These are phyloP conservation scores for Anacardium occidentale DNA, from an alignment of 345 rosid species.

Conservation along the genomic window DNA sequence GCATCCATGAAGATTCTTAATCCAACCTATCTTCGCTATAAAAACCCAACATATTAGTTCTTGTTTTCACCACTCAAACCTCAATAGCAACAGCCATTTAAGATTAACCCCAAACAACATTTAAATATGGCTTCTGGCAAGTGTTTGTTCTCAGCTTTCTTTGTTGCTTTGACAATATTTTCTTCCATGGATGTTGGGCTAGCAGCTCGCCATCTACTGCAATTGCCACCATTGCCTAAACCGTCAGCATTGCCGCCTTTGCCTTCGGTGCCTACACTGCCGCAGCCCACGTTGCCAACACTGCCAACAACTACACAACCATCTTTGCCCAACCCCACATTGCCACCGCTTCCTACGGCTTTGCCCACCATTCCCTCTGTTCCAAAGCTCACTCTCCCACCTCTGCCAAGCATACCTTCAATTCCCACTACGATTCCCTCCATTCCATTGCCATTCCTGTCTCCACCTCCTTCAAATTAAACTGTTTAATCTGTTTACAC, in stretches of 20 bases:
- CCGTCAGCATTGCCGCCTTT: not conserved
- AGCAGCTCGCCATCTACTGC: conserved; percentile 24
- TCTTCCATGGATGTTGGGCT: conserved; percentile 13
- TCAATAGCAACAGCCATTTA: not conserved
- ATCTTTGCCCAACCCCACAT: conserved; percentile 7
- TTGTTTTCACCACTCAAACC: not conserved
- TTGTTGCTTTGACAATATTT: conserved; percentile 20
- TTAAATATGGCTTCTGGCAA: conserved; percentile 15
- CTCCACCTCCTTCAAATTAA: too few species aligned
- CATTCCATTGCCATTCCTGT: not conserved
- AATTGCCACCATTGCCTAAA: conserved; percentile 13
- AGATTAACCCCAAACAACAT: not conserved
- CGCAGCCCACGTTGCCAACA: conserved; percentile 18
- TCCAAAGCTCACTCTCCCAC: conserved; percentile 10
- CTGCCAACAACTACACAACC: conserved; percentile 17
- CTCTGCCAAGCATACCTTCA: not conserved
- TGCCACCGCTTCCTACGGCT: conserved; percentile 21
- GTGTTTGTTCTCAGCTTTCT: not conserved
- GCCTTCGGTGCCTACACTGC: conserved; percentile 21
- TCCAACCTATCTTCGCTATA: not conserved
- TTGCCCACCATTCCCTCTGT: conserved; percentile 12
- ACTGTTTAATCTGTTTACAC: too few species aligned
- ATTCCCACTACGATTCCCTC: not conserved
- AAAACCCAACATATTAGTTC: not conserved
- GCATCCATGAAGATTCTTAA: too few species aligned